phyloP scores from a whole-genome alignment of 73 alveolate species.

The Urostyla sp. region DNA sequence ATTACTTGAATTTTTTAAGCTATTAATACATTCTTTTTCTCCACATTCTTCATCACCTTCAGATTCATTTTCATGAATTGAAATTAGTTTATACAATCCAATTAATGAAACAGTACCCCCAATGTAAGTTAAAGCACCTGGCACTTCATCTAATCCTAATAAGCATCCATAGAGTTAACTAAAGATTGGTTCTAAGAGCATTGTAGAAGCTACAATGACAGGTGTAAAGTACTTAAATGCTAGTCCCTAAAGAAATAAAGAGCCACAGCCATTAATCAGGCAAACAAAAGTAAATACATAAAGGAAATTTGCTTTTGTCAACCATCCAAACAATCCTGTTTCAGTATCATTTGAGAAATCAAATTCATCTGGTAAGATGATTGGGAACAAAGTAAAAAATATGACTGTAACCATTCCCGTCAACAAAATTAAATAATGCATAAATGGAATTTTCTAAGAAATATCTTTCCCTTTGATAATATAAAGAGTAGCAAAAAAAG shows the following conservation, averaged over 20 bases:
- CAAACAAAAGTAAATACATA: constrained; percentile 22
- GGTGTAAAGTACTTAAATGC: constrained; percentile 43
- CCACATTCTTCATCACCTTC: too few relatives aligned
- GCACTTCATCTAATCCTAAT: constrained; percentile 37
- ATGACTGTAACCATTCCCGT: neutral
- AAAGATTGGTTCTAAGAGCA: constrained; percentile 49
- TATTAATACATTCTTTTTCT: neutral
- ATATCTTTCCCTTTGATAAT: constrained; percentile 40
- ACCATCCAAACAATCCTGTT: constrained; percentile 49
- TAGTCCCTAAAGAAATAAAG: neutral
- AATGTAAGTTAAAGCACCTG: constrained; percentile 36
- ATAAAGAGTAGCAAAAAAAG: constrained; percentile 43
- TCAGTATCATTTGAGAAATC: neutral
- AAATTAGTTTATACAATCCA: constrained; percentile 9
- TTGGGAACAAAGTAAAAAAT: constrained; percentile 19
- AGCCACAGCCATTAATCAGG: constrained; percentile 29
- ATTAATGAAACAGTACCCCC: constrained; percentile 5
- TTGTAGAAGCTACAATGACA: constrained; percentile 47
- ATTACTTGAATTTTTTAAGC: too few relatives aligned
- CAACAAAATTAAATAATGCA: constrained; percentile 37
- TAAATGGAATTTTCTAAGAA: constrained; percentile 5
- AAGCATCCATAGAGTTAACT: constrained; percentile 38
- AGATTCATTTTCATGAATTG: neutral
- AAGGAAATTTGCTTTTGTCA: neutral
- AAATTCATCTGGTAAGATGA: neutral